Conservation (phyloP, 2,329 filamentous ascomycete species). For the Podosphaera xanthii region DNA sequence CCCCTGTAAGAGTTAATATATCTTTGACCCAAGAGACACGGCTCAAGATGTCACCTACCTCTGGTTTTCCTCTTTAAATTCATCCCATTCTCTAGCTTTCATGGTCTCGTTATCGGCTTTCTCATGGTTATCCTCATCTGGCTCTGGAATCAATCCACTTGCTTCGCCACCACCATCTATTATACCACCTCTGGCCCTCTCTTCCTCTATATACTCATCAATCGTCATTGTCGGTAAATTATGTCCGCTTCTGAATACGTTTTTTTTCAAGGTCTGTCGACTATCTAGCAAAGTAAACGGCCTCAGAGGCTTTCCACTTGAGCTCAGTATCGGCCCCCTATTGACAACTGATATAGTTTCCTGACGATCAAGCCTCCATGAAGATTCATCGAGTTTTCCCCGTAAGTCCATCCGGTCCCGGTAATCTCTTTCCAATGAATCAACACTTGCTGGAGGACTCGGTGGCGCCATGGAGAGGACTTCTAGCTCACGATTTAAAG, state of each 20-base stretch:
- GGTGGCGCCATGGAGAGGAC: slow-evolving; percentile 56
- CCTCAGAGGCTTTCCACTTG: slow-evolving; percentile 62
- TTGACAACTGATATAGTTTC: slow-evolving; percentile 26
- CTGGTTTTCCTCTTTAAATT: slow-evolving; percentile 75
- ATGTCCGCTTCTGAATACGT: slow-evolving; percentile 77
- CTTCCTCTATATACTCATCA: slow-evolving; percentile 91
- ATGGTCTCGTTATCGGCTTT: slow-evolving; percentile 73
- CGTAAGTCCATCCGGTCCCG: slow-evolving; percentile 21
- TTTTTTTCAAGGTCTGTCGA: slow-evolving; percentile 50
- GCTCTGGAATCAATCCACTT: slow-evolving; percentile 41
- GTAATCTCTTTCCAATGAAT: slow-evolving; percentile 24
- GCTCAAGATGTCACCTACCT: slow-evolving; percentile 21
- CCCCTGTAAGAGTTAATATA: slow-evolving; percentile 22
- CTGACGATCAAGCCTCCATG: slow-evolving; percentile 44
- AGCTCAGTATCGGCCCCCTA: slow-evolving; percentile 51
- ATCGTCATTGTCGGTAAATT: slow-evolving; percentile 94
- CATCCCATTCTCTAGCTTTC: slow-evolving; percentile 90
- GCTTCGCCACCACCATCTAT: slow-evolving; percentile 75
- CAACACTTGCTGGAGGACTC: slow-evolving; percentile 20
- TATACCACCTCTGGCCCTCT: slow-evolving; percentile 61
- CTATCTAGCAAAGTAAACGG: slow-evolving; percentile 72
- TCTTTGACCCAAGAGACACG: not conserved
- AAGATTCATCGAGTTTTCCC: slow-evolving; percentile 30
- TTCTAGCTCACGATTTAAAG: slow-evolving; percentile 61
- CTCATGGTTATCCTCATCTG: slow-evolving; percentile 80